Evolutionary conservation across 1,139 yeast species (phyloP), one percentile per base, ranked within the genome.

Genomic region (Yamadazyma conglobata): DNA sequence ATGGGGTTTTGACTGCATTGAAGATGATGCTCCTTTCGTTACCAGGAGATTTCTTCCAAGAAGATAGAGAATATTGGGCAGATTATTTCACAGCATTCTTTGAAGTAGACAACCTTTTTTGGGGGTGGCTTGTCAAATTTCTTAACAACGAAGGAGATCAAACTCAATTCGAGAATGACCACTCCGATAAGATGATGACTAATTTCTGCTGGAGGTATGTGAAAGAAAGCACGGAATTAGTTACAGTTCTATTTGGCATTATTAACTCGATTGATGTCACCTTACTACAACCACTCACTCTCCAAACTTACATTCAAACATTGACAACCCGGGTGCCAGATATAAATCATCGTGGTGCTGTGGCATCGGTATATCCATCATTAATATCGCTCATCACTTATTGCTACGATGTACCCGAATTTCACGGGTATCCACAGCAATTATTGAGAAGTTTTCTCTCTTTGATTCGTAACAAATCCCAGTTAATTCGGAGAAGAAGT

Each of bases 281-380:
- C 9, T 22, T 22, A 11, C 24, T 13, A 4, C 9, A 10, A 6
- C 14, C 12, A 9, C 10, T 22, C 10, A 13, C 12, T 11, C 6
- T 22, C 4, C 13, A 12, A 9, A n/a, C 4, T 4, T 20, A 27
- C 25, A 22, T 27, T 10, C 4, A 4, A 14, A 10, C 12, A 11
- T 17, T 27, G 15, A 27, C 80, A 35, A 71, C 65, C 9, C 95
- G 89, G 50, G 58, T 89, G 25, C 72, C 86, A 3, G 67, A 76
- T 0, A 82, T 88, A 6, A 77, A 88, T 31, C 97, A 91, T 47
- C 71, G 94, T 39, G 97, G 97, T 21, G 95, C 96, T 0, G 84
- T 89, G 40, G 80, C 94, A 3, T 79, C 96, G 0, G 81, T 88
- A 0, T 79, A 84, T 41, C 95, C 96, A 2, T 74, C 91, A 0